These are phyloP conservation scores for Cornus florida DNA, from an alignment of 148 eudicot genomes.

Conservation along the genomic window DNA sequence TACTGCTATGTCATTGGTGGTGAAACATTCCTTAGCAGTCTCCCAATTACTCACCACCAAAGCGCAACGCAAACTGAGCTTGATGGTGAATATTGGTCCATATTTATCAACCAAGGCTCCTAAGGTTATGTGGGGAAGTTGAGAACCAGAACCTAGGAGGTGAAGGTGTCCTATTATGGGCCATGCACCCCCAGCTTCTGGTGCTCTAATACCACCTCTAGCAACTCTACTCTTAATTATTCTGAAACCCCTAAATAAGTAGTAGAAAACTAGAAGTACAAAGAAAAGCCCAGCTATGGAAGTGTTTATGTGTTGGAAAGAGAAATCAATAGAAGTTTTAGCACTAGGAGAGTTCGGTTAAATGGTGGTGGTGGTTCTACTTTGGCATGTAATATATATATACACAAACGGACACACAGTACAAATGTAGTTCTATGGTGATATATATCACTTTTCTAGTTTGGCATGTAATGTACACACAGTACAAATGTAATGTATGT, in stretches of 20 bases:
- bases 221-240: too few relatives aligned
- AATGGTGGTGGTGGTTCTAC: too few relatives aligned
- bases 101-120: constrained; percentile 8
- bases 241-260: neutral
- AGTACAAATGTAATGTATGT: too few relatives aligned
- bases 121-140: constrained; percentile 4
- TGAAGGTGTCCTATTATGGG: constrained; percentile 20
- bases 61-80: neutral
- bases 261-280: too few relatives aligned
- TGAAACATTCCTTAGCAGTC: constrained; percentile 3
- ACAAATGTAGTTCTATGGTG: too few relatives aligned
- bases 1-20: neutral
- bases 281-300: neutral
- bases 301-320: neutral
- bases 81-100: constrained; percentile 14
- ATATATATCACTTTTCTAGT: too few relatives aligned
- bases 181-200: constrained; percentile 5
- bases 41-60: constrained; percentile 12
- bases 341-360: neutral
- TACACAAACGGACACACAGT: too few relatives aligned
- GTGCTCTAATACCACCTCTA: neutral
- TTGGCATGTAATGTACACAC: too few relatives aligned
- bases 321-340: neutral
- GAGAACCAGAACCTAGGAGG: neutral
- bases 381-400: too few relatives aligned